Evolutionary conservation across 345 rosid genomes (phyloP).

Genomic region (Heritiera fomes): DNA sequence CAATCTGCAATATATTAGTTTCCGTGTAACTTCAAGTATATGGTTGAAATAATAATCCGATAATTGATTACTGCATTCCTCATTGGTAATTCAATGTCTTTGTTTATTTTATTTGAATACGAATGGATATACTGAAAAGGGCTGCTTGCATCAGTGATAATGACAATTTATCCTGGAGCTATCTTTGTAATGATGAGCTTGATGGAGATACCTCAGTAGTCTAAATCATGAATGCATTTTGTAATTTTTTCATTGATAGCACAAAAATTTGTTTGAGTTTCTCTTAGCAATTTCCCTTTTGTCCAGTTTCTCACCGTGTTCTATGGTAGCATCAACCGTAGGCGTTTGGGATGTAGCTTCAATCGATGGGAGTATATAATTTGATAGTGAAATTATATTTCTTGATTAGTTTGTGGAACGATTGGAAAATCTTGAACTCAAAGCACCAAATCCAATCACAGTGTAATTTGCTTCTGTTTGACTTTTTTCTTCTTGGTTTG

Average conservation of each 20-base stretch:
- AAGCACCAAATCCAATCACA: background rate
- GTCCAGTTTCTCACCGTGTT: background rate
- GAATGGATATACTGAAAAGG: conserved; percentile 3
- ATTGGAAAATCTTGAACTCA: background rate
- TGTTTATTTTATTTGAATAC: background rate
- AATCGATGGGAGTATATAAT: background rate
- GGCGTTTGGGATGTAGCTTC: background rate
- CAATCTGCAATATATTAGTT: background rate
- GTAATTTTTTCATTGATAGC: background rate
- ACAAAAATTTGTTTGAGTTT: background rate
- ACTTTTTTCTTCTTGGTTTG: background rate
- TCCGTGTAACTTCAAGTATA: no score
- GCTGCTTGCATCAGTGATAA: background rate
- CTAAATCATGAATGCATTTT: conserved; percentile 10
- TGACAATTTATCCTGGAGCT: background rate
- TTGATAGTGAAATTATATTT: background rate
- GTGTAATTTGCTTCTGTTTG: conserved; percentile 4
- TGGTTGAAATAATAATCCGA: background rate
- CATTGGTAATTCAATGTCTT: conserved; percentile 4
- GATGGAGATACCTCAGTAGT: background rate
- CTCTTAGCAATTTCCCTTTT: background rate
- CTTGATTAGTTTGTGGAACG: background rate
- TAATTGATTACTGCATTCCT: background rate
- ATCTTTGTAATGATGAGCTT: conserved; percentile 2
- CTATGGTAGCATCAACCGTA: background rate